phyloP scores from a whole-genome alignment of 352 stramenopile genomes.

The Phytophthora hybrid region DNA sequence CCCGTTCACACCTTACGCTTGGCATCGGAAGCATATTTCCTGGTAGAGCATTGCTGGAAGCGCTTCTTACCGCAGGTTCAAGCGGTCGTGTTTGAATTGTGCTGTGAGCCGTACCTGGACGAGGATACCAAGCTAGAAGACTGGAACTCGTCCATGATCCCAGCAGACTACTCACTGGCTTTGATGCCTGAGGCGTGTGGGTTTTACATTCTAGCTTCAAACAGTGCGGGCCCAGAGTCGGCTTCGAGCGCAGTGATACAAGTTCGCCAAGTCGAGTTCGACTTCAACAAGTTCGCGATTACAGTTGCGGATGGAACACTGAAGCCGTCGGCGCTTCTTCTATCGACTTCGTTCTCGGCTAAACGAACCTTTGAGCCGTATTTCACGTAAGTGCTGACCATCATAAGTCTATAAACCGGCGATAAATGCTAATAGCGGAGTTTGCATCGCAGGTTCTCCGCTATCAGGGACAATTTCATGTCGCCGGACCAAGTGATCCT shows the following conservation, averaged over 20 bases:
- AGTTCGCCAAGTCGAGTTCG: constrained; percentile 72
- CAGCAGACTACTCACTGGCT: constrained; percentile 41
- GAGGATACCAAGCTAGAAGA: constrained; percentile 56
- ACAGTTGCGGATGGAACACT: constrained; percentile 60
- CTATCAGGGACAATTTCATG: constrained; percentile 70
- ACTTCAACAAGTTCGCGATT: constrained; percentile 57
- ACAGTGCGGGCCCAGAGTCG: constrained; percentile 7
- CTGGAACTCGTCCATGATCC: constrained; percentile 40
- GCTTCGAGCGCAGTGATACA: constrained; percentile 25
- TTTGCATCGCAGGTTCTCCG: constrained; percentile 44
- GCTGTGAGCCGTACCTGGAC: constrained; percentile 54
- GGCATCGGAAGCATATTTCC: constrained; percentile 34
- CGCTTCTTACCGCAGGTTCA: constrained; percentile 67
- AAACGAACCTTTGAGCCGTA: constrained; percentile 51
- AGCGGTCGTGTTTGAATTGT: constrained; percentile 68
- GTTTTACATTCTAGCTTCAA: constrained; percentile 60
- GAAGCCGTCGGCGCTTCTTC: constrained; percentile 53
- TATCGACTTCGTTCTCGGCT: constrained; percentile 51
- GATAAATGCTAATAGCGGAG: neutral
- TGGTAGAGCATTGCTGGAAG: constrained; percentile 66
- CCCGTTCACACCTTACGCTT: constrained; percentile 60
- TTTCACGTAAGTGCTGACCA: constrained; percentile 59
- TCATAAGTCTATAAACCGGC: neutral
- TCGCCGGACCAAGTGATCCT: constrained; percentile 55
- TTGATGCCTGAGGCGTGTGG: constrained; percentile 51